Conservation (phyloP, 768 basidiomycete species). For the Tulasnella sp. region DNA sequence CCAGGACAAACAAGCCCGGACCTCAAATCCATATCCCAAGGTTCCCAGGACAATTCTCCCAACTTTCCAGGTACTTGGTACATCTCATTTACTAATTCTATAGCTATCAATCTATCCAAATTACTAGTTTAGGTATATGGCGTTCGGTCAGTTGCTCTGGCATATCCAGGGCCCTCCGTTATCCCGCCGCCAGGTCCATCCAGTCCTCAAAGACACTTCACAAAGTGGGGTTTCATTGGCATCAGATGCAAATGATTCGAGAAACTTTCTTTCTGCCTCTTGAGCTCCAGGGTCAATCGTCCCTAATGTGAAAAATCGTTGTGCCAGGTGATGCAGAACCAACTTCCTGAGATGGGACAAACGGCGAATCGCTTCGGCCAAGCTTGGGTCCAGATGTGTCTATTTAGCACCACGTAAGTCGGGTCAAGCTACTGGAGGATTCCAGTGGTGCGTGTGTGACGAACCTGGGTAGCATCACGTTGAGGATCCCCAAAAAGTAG, state of each 20-base stretch:
- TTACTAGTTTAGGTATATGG: not conserved
- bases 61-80: not conserved
- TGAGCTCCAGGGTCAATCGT: not conserved
- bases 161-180: not conserved
- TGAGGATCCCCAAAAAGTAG: not conserved
- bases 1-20: not conserved
- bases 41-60: not conserved
- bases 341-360: not conserved
- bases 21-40: not conserved
- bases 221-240: not conserved
- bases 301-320: not conserved
- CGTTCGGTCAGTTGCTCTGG: not conserved
- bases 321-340: not conserved
- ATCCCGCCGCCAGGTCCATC: not conserved
- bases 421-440: not conserved
- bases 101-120: not conserved
- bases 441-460: not conserved
- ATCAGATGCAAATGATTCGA: not conserved
- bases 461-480: not conserved
- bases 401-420: not conserved
- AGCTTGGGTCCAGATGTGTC: not conserved
- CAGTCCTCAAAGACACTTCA: not conserved
- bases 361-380: not conserved
- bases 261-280: not conserved
- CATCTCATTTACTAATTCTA: not conserved